These are phyloP conservation scores for Diplocarpon mali DNA, from an alignment of 2,329 filamentous ascomycete genomes.

Conservation along the genomic window DNA sequence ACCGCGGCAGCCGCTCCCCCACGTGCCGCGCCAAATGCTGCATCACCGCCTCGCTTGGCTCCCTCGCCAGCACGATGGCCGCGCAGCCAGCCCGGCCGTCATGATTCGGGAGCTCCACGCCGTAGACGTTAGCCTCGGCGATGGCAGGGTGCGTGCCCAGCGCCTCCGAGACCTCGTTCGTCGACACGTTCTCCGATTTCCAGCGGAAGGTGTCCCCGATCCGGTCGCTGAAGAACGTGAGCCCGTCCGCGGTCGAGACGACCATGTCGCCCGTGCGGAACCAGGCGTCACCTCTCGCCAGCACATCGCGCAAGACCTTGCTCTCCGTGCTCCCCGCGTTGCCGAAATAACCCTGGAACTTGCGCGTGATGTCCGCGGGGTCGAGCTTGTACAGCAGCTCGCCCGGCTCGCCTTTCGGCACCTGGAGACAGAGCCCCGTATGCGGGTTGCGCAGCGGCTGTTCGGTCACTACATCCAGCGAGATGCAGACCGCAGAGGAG, in stretches of 20 bases:
- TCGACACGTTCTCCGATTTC: conserved; percentile 79
- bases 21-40: conserved; percentile 51
- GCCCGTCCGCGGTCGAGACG: conserved; percentile 57
- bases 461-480: conserved; percentile 62
- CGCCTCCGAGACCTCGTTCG: conserved; percentile 68
- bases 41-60: conserved; percentile 36
- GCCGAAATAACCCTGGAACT: conserved; percentile 75
- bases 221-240: conserved; percentile 70
- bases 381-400: conserved; percentile 69
- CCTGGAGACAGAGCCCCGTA: conserved; percentile 56
- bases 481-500: conserved; percentile 44
- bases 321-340: conserved; percentile 58
- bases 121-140: conserved; percentile 77
- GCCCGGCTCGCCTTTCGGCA: conserved; percentile 51
- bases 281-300: conserved; percentile 66
- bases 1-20: conserved; percentile 50
- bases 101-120: conserved; percentile 66
- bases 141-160: conserved; percentile 57
- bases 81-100: conserved; percentile 79
- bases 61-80: conserved; percentile 49
- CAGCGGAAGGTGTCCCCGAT: conserved; percentile 70
- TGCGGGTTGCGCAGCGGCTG: conserved; percentile 53
- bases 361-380: conserved; percentile 45
- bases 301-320: conserved; percentile 66
- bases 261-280: conserved; percentile 80